Base-by-base conservation (phyloP, 139 green algal species). In the Yamagishiella unicocca region DNA sequence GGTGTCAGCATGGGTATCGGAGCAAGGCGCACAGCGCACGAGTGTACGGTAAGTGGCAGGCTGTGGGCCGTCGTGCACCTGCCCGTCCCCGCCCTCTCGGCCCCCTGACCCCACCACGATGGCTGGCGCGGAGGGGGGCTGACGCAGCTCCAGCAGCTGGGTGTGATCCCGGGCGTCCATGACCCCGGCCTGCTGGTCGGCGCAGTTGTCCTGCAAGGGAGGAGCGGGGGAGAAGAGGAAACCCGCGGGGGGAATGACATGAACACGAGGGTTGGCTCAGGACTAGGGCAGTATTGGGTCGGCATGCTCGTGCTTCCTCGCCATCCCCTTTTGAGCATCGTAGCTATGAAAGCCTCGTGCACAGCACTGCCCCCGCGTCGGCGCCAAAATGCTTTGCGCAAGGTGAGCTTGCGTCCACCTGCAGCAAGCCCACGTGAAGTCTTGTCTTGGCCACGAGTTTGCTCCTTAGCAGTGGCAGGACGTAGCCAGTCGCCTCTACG, bases 361-460 rank as follows among this genome's bases (percentile, higher is more conserved):
- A n/a, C n/a, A n/a, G n/a, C n/a, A n/a, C n/a, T n/a, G n/a, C n/a
- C n/a, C n/a, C n/a, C n/a, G n/a, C n/a, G n/a, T n/a, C n/a, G n/a
- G n/a, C n/a, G n/a, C n/a, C n/a, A n/a, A n/a, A n/a, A n/a, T n/a
- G n/a, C n/a, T n/a, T n/a, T n/a, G n/a, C n/a, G n/a, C n/a, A n/a
- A n/a, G n/a, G 62, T 35, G 29, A 35, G 29, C 27, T n/a, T n/a
- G 3, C 53, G 24, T 33, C 8, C 45, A 87, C 81, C 66, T 87
- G 81, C 81, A 87, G 46, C 45, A 87, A 33, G 14, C 64, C 81
- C 1, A 87, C 33, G 64, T 79, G 81, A 38, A 87, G 43, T n/a
- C 10, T 53, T 19, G 10, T 25, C 9, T 27, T 2, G 3, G 19
- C 9, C 31, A 87, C 33, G 7, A 66, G 7, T 0, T 19, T 33